phyloP scores from a whole-genome alignment of 805 yeast species.

The Wickerhamomyces ciferrii region DNA sequence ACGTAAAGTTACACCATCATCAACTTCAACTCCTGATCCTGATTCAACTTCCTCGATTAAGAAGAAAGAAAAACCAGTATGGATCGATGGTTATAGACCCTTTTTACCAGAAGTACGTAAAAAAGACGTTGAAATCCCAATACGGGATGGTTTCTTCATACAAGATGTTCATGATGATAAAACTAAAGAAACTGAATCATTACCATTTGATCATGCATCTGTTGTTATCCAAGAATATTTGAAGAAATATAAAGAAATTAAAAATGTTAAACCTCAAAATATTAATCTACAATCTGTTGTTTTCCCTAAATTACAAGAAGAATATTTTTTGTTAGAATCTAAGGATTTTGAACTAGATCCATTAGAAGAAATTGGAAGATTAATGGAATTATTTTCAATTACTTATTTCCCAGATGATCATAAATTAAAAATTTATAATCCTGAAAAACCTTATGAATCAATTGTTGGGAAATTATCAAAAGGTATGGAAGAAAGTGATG shows the following conservation, averaged over 20 bases:
- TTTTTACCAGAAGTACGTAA: conserved; percentile 13
- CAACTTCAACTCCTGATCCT: neutral
- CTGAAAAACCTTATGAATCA: conserved; percentile 29
- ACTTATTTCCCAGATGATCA: conserved; percentile 35
- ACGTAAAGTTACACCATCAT: neutral
- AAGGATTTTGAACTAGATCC: conserved; percentile 59
- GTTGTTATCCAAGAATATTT: conserved; percentile 11
- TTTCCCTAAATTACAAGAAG: conserved; percentile 44
- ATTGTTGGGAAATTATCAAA: conserved; percentile 32
- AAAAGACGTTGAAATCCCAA: conserved; percentile 19
- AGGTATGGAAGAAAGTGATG: conserved; percentile 26
- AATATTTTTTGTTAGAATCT: conserved; percentile 42
- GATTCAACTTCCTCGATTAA: conserved; percentile 1
- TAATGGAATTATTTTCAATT: conserved; percentile 37
- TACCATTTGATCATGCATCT: conserved; percentile 18
- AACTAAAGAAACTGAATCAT: conserved; percentile 6
- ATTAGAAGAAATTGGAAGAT: conserved; percentile 51
- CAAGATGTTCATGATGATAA: conserved; percentile 22
- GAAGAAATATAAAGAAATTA: conserved; percentile 23
- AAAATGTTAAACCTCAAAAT: conserved; percentile 19
- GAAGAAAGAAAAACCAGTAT: neutral
- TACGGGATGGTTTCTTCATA: conserved; percentile 23
- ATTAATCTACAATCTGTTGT: conserved; percentile 24
- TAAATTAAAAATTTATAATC: conserved; percentile 26
- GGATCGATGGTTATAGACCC: conserved; percentile 21